These are phyloP conservation scores for Aspergillus homomorphus DNA, from an alignment of 495 filamentous ascomycete genomes.

Conservation along the genomic window DNA sequence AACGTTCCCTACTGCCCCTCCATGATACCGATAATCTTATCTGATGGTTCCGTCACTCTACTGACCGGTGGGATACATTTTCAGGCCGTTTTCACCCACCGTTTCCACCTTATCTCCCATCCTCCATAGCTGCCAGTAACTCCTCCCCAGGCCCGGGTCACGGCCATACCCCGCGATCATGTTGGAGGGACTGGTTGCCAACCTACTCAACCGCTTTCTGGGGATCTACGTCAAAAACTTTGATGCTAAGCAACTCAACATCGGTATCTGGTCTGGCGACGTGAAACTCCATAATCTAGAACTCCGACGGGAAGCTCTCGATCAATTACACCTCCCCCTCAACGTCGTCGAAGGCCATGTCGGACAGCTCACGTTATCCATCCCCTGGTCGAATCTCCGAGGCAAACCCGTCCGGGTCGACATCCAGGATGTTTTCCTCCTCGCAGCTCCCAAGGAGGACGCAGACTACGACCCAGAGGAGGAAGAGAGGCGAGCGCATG, in stretches of 20 bases:
- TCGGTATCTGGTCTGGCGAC: slow-evolving; percentile 97
- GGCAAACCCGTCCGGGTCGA: slow-evolving; percentile 91
- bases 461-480: slow-evolving; percentile 89
- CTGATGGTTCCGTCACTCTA: not conserved
- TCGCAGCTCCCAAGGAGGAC: slow-evolving; percentile 92
- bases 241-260: slow-evolving; percentile 91
- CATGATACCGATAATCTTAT: not conserved
- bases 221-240: slow-evolving; percentile 99
- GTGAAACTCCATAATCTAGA: slow-evolving; percentile 90
- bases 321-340: slow-evolving; percentile 90
- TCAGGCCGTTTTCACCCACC: slow-evolving; percentile 6
- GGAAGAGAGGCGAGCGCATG: slow-evolving; percentile 75
- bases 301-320: slow-evolving; percentile 87
- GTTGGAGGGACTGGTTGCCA: slow-evolving; percentile 72
- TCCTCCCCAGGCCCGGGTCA: slow-evolving; percentile 35
- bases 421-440: slow-evolving; percentile 93
- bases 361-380: slow-evolving; percentile 81
- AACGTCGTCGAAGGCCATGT: slow-evolving; percentile 96
- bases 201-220: slow-evolving; percentile 95
- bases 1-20: slow-evolving; percentile 6
- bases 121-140: not conserved
- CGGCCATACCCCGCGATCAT: slow-evolving; percentile 46
- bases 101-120: not conserved
- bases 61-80: slow-evolving; percentile 6
- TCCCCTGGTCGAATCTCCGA: slow-evolving; percentile 93